A percentile compares a stretch with the other conserved stretches of the same genome.
Evolutionary conservation across 2,329 filamentous ascomycete species (phyloP).

Genomic region (Lomentospora prolificans): DNA sequence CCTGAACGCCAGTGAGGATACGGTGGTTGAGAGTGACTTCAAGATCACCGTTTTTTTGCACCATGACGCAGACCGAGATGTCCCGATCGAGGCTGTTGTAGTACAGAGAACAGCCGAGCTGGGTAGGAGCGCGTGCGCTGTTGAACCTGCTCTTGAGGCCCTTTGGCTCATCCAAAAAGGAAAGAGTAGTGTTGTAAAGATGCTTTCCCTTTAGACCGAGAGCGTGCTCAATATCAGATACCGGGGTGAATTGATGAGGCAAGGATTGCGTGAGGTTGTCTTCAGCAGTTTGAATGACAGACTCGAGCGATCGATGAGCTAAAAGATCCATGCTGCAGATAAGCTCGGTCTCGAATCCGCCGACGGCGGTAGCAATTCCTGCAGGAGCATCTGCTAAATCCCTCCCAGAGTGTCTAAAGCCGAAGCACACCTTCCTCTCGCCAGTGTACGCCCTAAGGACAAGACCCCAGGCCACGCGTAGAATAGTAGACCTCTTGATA

Average conservation of each 20-base stretch:
- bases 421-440: constrained; percentile 43
- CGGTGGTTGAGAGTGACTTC: constrained; percentile 34
- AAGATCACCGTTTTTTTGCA: constrained; percentile 29
- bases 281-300: constrained; percentile 22
- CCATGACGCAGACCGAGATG: constrained; percentile 33
- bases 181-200: constrained; percentile 42
- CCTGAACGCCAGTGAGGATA: constrained; percentile 31
- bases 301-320: constrained; percentile 20
- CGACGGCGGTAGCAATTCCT: constrained; percentile 31
- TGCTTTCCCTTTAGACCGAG: constrained; percentile 29
- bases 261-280: constrained; percentile 20
- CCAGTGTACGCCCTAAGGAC: constrained; percentile 45
- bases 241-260: constrained; percentile 33
- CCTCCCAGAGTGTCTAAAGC: constrained; percentile 36
- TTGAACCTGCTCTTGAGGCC: constrained; percentile 24
- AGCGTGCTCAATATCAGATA: constrained; percentile 36
- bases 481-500: constrained; percentile 36
- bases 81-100: constrained; percentile 36
- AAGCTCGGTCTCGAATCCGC: constrained; percentile 33
- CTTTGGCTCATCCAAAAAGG: constrained; percentile 31
- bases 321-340: constrained; percentile 25
- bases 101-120: constrained; percentile 24
- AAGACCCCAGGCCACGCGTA: constrained; percentile 51
- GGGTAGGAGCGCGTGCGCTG: constrained; percentile 18
- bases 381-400: constrained; percentile 30